Evolutionary conservation across 2,329 filamentous ascomycete species (phyloP), one percentile per base, ranked within the genome.

Genomic region (Colletotrichum sp.): DNA sequence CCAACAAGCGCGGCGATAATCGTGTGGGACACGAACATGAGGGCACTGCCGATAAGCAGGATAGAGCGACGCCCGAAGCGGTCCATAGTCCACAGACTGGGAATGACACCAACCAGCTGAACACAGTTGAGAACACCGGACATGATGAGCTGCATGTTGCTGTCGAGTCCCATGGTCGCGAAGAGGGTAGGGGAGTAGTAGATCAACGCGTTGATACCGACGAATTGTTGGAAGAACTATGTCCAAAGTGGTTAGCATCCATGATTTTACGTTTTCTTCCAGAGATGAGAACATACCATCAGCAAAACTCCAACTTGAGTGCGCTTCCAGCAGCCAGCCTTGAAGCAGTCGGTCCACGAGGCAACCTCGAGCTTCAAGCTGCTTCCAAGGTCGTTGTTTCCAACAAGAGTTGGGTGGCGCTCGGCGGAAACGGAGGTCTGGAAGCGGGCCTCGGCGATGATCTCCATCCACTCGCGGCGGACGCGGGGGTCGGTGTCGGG

Each of bases 141-240:
- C 79, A 86, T 82, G 75, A 86, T 83, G 21, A 86, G 81, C 43
- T 82, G 79, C 82, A 85, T 85, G 67, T 82, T 75, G 61, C 80
- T 71, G 10, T 78, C 78, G 66, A 85, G 83, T 4, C 85, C 85
- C 79, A 87, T 82, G 8, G 81, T 83, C 68, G 81, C 73, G 76
- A 89, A 89, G 0, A 88, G 78, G 0, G 83, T 87, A 0, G 87
- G 87, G 0, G 84, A 80, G 78, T 89, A 89, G 82, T 89, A 89
- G 43, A 90, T 88, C 2, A 83, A 75, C 0, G 86, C 87, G 57
- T 75, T 75, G 16, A 75, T 75, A 10, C 86, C 26, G 88, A 86
- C 83, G 61, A 90, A 88, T 77, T 90, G 89, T 72, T 92, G 90
- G 80, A 92, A 92, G 79, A 92, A 92, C 58, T 63, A 9, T 34